Conservation (phyloP, 805 yeast species). For the Priceomyces medius region DNA sequence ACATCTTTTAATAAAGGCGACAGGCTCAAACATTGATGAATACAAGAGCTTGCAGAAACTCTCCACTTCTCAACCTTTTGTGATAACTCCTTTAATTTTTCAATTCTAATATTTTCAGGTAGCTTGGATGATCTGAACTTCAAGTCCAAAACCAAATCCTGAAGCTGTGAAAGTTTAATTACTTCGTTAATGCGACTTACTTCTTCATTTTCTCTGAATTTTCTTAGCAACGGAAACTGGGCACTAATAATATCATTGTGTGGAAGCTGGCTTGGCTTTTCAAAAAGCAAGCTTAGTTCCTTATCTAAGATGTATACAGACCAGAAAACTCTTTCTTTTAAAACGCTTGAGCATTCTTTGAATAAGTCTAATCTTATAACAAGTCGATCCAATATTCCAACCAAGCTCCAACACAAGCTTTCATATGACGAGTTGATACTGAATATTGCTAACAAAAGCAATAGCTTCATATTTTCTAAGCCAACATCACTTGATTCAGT, state of each 20-base stretch:
- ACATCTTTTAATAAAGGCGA: constrained; percentile 31
- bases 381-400: constrained; percentile 34
- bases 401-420: constrained; percentile 31
- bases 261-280: constrained; percentile 37
- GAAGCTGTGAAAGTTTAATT: constrained; percentile 23
- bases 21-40: constrained; percentile 26
- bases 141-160: constrained; percentile 23
- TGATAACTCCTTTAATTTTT: constrained; percentile 19
- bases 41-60: constrained; percentile 23
- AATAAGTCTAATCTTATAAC: constrained; percentile 22
- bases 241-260: constrained; percentile 18
- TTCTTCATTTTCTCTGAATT: constrained; percentile 22
- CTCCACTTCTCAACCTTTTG: constrained; percentile 39
- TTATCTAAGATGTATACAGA: constrained; percentile 38
- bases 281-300: constrained; percentile 33
- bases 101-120: neutral
- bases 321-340: constrained; percentile 30
- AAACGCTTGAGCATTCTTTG: constrained; percentile 4
- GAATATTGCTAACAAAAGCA: constrained; percentile 33
- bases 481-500: constrained; percentile 20
- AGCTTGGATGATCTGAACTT: constrained; percentile 7
- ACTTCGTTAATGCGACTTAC: constrained; percentile 19
- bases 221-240: constrained; percentile 13
- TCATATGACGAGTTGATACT: constrained; percentile 28
- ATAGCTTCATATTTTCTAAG: constrained; percentile 26